Conservation (phyloP, 345 rosid species). For the Citrus unshiu region DNA sequence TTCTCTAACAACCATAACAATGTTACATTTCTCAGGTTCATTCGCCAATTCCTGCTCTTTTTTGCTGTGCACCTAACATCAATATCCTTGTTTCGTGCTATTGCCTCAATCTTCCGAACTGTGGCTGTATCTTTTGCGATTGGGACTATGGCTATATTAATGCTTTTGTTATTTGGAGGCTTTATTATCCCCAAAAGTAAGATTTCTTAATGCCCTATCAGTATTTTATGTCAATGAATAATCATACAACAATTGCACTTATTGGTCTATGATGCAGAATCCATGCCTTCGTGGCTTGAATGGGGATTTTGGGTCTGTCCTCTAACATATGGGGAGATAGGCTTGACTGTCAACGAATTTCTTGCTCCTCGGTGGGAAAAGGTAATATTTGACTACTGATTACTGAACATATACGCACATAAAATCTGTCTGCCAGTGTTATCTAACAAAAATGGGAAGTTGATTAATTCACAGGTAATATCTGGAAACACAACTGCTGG, state of each 20-base stretch:
- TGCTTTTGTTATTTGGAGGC: conserved; percentile 48
- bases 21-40: conserved; percentile 29
- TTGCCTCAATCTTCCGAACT: conserved; percentile 47
- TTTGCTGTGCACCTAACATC: conserved; percentile 44
- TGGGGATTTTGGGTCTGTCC: conserved; percentile 84
- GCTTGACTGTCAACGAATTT: conserved; percentile 58
- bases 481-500: conserved; percentile 21
- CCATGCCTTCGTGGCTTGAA: conserved; percentile 43
- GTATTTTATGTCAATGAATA: background rate
- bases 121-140: conserved; percentile 42
- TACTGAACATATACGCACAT: background rate
- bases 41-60: conserved; percentile 47
- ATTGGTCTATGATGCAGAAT: conserved; percentile 9
- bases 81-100: conserved; percentile 32
- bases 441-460: background rate
- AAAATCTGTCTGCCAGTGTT: background rate
- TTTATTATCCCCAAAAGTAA: conserved; percentile 43
- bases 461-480: background rate
- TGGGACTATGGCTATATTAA: conserved; percentile 30
- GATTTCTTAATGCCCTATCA: background rate
- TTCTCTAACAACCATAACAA: background rate
- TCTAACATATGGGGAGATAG: conserved; percentile 55
- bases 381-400: background rate
- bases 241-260: background rate
- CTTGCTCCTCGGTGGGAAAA: conserved; percentile 59